These are phyloP conservation scores for Erysiphe neolycopersici DNA, from an alignment of 2,329 filamentous ascomycete species.

Conservation along the genomic window DNA sequence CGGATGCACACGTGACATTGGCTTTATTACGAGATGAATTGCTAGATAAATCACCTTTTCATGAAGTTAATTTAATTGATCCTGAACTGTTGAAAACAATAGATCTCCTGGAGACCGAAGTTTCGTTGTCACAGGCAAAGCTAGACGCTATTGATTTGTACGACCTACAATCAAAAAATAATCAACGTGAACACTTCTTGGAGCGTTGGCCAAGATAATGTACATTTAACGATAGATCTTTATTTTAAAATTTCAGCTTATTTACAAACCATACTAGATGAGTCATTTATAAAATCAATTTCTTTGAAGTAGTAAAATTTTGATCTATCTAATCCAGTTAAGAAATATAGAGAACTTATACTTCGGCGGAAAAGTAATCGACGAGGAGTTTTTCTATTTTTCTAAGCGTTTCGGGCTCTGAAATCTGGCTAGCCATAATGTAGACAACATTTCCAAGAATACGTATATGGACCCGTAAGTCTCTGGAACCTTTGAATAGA, in stretches of 20 bases:
- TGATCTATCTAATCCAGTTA: too few relatives aligned
- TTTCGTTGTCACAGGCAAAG: conserved; percentile 16
- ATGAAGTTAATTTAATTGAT: conserved; percentile 23
- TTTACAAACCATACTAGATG: too few relatives aligned
- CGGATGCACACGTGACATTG: conserved; percentile 22
- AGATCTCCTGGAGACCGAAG: conserved; percentile 12
- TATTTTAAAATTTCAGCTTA: too few relatives aligned
- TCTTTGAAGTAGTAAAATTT: too few relatives aligned
- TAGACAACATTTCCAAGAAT: conserved; percentile 32
- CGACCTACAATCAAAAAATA: conserved; percentile 16
- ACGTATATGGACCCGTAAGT: conserved; percentile 23
- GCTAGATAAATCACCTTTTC: conserved; percentile 24
- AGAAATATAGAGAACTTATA: too few relatives aligned
- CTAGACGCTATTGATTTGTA: conserved; percentile 15
- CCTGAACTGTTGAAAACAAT: conserved; percentile 25
- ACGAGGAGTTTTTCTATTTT: conserved; percentile 6
- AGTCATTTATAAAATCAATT: too few relatives aligned
- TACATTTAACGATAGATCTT: background rate
- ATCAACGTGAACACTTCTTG: conserved; percentile 23
- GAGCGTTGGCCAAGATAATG: conserved; percentile 15
- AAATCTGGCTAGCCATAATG: conserved; percentile 26
- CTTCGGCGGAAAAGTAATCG: background rate
- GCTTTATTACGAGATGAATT: conserved; percentile 24
- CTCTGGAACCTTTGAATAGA: conserved; percentile 9
- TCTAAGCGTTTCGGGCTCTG: conserved; percentile 8